Evolutionary conservation across 2,329 filamentous ascomycete genomes (phyloP).

Genomic region (Sordariomycetes sp.): DNA sequence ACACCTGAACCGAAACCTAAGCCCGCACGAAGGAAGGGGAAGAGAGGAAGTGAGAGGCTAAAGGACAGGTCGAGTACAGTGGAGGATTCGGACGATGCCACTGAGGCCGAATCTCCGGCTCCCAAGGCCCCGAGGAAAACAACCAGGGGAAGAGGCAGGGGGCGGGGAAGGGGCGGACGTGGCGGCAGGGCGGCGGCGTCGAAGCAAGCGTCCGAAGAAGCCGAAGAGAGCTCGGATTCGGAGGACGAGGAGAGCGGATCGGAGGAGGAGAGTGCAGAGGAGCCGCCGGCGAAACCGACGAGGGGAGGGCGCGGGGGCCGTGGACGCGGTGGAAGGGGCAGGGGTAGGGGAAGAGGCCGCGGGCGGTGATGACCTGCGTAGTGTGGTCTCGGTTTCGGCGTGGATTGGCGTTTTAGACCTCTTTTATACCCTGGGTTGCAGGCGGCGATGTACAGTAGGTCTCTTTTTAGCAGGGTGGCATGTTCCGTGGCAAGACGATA

Average conservation of each 20-base stretch:
- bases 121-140: conserved; percentile 25
- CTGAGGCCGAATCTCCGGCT: conserved; percentile 26
- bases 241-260: conserved; percentile 15
- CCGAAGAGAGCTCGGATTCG: conserved; percentile 16
- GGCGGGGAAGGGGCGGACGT: not conserved
- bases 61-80: conserved; percentile 21
- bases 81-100: conserved; percentile 40
- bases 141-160: conserved; percentile 15
- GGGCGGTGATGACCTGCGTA: conserved; percentile 8
- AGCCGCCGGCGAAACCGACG: conserved; percentile 25
- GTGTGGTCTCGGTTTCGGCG: not conserved
- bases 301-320: conserved; percentile 22
- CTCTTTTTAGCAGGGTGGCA: not conserved
- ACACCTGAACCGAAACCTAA: conserved; percentile 13
- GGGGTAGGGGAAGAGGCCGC: conserved; percentile 18
- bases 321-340: conserved; percentile 20
- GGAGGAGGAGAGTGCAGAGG: conserved; percentile 22
- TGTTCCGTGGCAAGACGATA: not conserved
- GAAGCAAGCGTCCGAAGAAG: conserved; percentile 17
- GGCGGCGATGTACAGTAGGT: not conserved
- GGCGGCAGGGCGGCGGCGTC: conserved; percentile 18
- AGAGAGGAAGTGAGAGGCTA: conserved; percentile 14
- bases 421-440: not conserved
- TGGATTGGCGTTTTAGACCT: not conserved
- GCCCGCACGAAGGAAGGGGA: conserved; percentile 18